Base-by-base conservation (phyloP, 768 basidiomycete species). In the Phanerochaete sordida region DNA sequence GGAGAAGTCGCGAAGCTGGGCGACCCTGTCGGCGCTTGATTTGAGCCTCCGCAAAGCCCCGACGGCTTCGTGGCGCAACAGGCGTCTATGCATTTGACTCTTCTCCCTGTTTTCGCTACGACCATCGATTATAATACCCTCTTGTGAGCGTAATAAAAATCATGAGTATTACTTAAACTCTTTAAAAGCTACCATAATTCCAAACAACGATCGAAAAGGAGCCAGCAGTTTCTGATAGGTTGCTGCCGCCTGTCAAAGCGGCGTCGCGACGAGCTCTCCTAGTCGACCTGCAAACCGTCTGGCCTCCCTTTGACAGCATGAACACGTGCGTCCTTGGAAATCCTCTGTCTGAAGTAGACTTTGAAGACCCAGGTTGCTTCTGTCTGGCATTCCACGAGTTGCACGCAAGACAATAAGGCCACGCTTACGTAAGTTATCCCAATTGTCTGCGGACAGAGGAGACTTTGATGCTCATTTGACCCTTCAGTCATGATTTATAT, bases 371-470 rank as follows among this genome's bases (percentile, higher is more conserved):
- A 35, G n/a, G 11, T 26, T 13, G 15, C 51, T 28, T 12, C 6
- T 24, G 28, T 11, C 31, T 33, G 30, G 51, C 11, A 28, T 16
- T 13, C n/a, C 48, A 27, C 48, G 21, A 19, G 45, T 15, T 57
- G 30, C 39, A 9, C 19, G 11, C 30, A 31, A 58, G 47, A 58
- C 57, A 58, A 58, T 58, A 58, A 39, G 46, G 3, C n/a, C 19
- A 5, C 16, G 57, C 45, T 58, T 48, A 58, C 33, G 33, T 58
- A 58, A 58, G 57, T 47, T 21, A 19, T n/a, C 23, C 57, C 26
- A 58, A 58, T 58, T 58, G 57, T 58, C 57, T 58, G 35, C 33
- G 30, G 12, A 11, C 53, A 54, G 12, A 39, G 21, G 16, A 30
- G 30, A 26, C 47, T 5, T 26, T 28, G 50, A 33, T 51, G 31